phyloP scores from a whole-genome alignment of 352 stramenopile genomes.

The Pythium aphanidermatum region DNA sequence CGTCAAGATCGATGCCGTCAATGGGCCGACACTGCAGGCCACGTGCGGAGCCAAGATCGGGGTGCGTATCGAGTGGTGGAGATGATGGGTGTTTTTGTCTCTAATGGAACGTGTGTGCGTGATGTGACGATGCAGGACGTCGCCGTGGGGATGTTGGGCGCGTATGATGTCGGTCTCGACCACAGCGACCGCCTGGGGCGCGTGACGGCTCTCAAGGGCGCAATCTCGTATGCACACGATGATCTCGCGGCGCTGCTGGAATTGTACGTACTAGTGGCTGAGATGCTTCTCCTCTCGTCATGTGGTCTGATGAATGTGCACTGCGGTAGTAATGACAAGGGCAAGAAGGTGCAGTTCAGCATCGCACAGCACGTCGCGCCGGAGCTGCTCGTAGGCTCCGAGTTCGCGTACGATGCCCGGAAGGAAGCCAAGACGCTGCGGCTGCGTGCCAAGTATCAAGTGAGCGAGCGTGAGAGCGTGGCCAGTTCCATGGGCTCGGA shows the following conservation, averaged over 20 bases:
- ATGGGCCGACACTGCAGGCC: slow-evolving; percentile 64
- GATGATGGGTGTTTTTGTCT: not conserved
- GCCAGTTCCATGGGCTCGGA: slow-evolving; percentile 65
- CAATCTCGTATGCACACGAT: slow-evolving; percentile 53
- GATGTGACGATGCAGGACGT: slow-evolving; percentile 18
- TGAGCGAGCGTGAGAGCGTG: slow-evolving; percentile 42
- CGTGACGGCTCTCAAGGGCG: slow-evolving; percentile 56
- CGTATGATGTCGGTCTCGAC: slow-evolving; percentile 75
- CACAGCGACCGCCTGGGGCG: slow-evolving; percentile 63
- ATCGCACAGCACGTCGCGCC: slow-evolving; percentile 52
- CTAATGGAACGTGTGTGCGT: too few relatives aligned
- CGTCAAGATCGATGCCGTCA: slow-evolving; percentile 72
- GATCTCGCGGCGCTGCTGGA: slow-evolving; percentile 61
- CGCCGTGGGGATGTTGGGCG: slow-evolving; percentile 41
- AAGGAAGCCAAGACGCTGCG: slow-evolving; percentile 68
- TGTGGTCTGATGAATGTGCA: not conserved
- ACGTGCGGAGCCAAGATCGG: slow-evolving; percentile 44
- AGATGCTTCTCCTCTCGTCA: not conserved
- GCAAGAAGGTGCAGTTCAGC: slow-evolving; percentile 47
- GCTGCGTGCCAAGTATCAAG: slow-evolving; percentile 41
- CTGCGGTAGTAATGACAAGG: slow-evolving; percentile 51
- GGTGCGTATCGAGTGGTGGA: slow-evolving; percentile 14
- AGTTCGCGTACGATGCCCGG: slow-evolving; percentile 54
- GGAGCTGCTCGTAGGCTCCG: slow-evolving; percentile 53
- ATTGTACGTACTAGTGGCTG: slow-evolving; percentile 39